phyloP scores from a whole-genome alignment of 2,329 filamentous ascomycete genomes.

The Penicillium sp. region DNA sequence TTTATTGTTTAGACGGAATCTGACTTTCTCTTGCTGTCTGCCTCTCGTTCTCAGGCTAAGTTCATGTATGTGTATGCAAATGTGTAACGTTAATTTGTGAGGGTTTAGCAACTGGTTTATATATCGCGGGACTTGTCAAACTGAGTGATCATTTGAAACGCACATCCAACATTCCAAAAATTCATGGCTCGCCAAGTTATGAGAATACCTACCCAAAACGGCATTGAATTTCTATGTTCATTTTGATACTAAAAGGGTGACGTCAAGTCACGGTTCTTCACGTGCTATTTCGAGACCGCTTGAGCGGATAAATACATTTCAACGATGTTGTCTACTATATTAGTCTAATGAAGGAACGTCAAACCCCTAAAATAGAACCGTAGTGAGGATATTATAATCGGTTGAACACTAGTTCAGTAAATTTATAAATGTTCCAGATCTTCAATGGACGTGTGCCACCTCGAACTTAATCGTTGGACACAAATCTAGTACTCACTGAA shows the following conservation, averaged over 20 bases:
- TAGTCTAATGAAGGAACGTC: too few relatives aligned
- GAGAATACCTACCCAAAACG: too few relatives aligned
- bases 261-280: too few relatives aligned
- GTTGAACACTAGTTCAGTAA: not conserved
- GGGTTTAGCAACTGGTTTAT: not conserved
- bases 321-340: too few relatives aligned
- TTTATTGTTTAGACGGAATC: not conserved
- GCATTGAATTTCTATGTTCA: too few relatives aligned
- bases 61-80: not conserved
- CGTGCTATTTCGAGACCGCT: too few relatives aligned
- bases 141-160: not conserved
- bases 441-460: constrained; percentile 46
- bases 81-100: not conserved
- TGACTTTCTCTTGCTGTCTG: not conserved
- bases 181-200: too few relatives aligned
- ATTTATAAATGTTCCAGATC: constrained; percentile 37
- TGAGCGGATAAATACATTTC: too few relatives aligned
- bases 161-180: not conserved
- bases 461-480: constrained; percentile 31
- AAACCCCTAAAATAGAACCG: too few relatives aligned
- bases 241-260: too few relatives aligned
- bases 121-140: not conserved
- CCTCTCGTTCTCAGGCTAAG: not conserved
- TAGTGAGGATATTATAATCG: not conserved
- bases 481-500: constrained; percentile 46